Evolutionary conservation across 768 basidiomycete genomes (phyloP).

Genomic region (Obba rivulosa): DNA sequence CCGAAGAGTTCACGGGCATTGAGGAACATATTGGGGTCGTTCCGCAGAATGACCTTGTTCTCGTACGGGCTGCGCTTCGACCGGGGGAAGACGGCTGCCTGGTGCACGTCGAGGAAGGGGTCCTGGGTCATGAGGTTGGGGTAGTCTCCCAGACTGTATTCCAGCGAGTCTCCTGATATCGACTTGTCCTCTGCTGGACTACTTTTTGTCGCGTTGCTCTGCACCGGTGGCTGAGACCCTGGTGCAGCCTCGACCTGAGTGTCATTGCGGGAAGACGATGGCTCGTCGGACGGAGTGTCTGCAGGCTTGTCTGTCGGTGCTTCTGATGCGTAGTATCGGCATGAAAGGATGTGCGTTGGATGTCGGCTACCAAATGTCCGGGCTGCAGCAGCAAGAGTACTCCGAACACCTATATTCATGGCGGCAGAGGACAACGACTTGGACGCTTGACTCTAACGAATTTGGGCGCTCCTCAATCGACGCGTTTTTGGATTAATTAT

Average conservation of each 20-base stretch:
- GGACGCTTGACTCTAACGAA: too few relatives aligned
- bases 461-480: too few relatives aligned
- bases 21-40: conserved; percentile 65
- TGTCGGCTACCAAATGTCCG: too few relatives aligned
- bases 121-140: conserved; percentile 64
- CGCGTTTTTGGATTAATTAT: too few relatives aligned
- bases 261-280: not conserved
- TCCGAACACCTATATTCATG: too few relatives aligned
- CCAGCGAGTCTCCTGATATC: conserved; percentile 1
- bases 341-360: too few relatives aligned
- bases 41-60: conserved; percentile 62
- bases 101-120: conserved; percentile 55
- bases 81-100: conserved; percentile 49
- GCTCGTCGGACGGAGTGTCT: not conserved
- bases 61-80: conserved; percentile 45
- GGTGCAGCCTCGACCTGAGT: not conserved
- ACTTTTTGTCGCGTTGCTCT: not conserved
- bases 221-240: not conserved
- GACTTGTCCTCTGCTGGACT: conserved; percentile 1
- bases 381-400: too few relatives aligned
- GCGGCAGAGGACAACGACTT: too few relatives aligned
- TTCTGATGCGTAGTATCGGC: too few relatives aligned
- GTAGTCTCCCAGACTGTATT: conserved; percentile 18
- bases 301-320: not conserved
- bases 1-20: conserved; percentile 27